Percentiles rank a stretch among this genome's conserved stretches.
phyloP scores from a whole-genome alignment of 306 rosid species.

The Urtica urens region DNA sequence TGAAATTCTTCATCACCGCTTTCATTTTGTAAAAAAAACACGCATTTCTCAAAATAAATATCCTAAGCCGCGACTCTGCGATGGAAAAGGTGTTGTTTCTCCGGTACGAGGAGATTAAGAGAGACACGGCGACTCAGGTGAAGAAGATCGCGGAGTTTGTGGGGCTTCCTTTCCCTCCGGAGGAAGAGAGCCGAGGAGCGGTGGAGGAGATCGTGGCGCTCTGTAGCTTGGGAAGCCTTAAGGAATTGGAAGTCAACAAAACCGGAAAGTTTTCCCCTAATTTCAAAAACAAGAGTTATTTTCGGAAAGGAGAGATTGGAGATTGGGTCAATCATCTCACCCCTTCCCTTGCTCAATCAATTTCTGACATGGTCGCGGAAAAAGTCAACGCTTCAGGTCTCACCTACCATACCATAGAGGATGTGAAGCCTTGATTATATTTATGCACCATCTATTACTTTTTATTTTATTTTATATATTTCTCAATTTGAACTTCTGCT shows the following conservation, averaged over 20 bases:
- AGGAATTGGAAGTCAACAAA: conserved; percentile 34
- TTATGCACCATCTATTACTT: too few species aligned
- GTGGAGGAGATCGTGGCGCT: conserved; percentile 23
- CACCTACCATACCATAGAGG: too few species aligned
- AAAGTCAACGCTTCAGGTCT: conserved; percentile 1
- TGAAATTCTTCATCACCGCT: too few species aligned
- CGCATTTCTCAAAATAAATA: too few species aligned
- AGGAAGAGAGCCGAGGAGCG: conserved; percentile 28
- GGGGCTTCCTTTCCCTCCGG: conserved; percentile 27
- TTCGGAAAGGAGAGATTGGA: conserved; percentile 6
- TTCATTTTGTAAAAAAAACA: too few species aligned
- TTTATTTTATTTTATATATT: too few species aligned
- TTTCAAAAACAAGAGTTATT: conserved; percentile 1
- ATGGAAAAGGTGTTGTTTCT: conserved; percentile 36
- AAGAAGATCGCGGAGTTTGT: conserved; percentile 32
- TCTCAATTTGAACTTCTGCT: too few species aligned
- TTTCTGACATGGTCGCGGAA: background rate
- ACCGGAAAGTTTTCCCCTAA: background rate
- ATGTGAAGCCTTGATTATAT: background rate
- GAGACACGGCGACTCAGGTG: conserved; percentile 4
- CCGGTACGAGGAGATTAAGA: conserved; percentile 39
- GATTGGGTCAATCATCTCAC: conserved; percentile 9
- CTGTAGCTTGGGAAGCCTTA: conserved; percentile 39
- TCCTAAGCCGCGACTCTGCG: too few species aligned
- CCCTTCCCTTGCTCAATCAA: background rate